Evolutionary conservation across 1,139 yeast species (phyloP).

Genomic region (Suhomyces bokatorum): DNA sequence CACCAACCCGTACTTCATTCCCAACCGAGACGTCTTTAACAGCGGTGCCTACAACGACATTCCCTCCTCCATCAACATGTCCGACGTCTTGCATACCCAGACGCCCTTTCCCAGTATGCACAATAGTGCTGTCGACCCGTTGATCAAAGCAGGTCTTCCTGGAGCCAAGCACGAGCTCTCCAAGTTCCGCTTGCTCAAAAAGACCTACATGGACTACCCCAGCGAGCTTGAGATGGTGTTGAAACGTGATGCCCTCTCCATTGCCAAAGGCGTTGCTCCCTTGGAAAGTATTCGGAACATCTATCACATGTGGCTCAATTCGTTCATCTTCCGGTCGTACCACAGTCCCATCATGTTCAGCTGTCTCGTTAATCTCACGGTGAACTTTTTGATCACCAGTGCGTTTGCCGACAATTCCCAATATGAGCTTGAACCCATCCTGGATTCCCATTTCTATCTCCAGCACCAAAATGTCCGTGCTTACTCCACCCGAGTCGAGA

Average conservation of each 20-base stretch:
- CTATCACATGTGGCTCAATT: constrained; percentile 37
- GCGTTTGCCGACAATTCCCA: constrained; percentile 24
- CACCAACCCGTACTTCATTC: constrained; percentile 9
- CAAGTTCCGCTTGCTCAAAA: constrained; percentile 5
- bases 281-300: constrained; percentile 33
- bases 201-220: constrained; percentile 19
- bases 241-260: constrained; percentile 16
- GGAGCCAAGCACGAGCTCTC: constrained; percentile 10
- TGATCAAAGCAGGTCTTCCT: constrained; percentile 4
- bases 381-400: constrained; percentile 42
- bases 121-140: background rate
- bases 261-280: constrained; percentile 31
- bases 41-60: constrained; percentile 8
- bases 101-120: background rate
- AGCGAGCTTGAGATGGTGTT: constrained; percentile 3
- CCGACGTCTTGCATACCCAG: background rate
- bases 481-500: constrained; percentile 2
- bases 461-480: constrained; percentile 7
- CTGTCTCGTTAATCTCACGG: constrained; percentile 41
- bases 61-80: background rate
- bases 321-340: constrained; percentile 32
- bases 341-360: constrained; percentile 34
- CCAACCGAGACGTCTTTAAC: constrained; percentile 12
- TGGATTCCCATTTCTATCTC: constrained; percentile 3
- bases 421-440: constrained; percentile 1